phyloP scores from a whole-genome alignment of 495 filamentous ascomycete species.

The Neurospora terricola region DNA sequence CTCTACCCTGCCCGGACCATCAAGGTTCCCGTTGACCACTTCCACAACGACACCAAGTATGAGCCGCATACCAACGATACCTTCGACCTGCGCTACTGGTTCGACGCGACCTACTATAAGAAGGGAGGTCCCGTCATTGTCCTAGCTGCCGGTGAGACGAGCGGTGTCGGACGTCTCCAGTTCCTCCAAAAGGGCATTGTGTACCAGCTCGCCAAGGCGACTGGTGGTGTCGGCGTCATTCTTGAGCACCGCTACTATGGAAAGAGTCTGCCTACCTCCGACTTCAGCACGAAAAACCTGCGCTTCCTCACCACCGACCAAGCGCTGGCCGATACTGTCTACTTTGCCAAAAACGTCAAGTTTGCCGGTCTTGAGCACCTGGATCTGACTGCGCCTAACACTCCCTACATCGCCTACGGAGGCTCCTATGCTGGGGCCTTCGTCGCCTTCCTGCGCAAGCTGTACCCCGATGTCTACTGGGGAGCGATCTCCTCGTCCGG shows the following conservation, averaged over 20 bases:
- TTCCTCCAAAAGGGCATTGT: conserved; percentile 64
- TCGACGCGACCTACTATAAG: conserved; percentile 56
- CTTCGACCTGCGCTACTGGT: conserved; percentile 63
- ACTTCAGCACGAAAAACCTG: conserved; percentile 54
- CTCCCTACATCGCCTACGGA: conserved; percentile 61
- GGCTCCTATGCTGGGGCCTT: conserved; percentile 68
- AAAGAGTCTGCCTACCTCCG: conserved; percentile 43
- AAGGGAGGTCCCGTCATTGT: conserved; percentile 65
- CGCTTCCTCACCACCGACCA: conserved; percentile 71
- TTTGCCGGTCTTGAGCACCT: conserved; percentile 55
- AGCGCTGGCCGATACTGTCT: conserved; percentile 59
- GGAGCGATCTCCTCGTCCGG: conserved; percentile 62
- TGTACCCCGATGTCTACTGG: conserved; percentile 60
- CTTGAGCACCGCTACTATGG: conserved; percentile 72
- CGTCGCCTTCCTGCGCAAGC: conserved; percentile 56
- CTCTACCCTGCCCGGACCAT: conserved; percentile 41
- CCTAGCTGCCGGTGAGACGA: conserved; percentile 55
- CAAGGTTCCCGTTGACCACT: conserved; percentile 63
- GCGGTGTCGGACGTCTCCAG: conserved; percentile 43
- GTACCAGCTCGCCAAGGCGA: conserved; percentile 49
- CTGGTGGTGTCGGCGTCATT: conserved; percentile 60
- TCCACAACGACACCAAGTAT: conserved; percentile 59
- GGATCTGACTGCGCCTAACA: conserved; percentile 46
- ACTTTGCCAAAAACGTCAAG: conserved; percentile 57
- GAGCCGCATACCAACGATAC: conserved; percentile 52